Evolutionary conservation across 176 grass and related monocot genomes (phyloP).

Genomic region (Oropetium thomaeum): DNA sequence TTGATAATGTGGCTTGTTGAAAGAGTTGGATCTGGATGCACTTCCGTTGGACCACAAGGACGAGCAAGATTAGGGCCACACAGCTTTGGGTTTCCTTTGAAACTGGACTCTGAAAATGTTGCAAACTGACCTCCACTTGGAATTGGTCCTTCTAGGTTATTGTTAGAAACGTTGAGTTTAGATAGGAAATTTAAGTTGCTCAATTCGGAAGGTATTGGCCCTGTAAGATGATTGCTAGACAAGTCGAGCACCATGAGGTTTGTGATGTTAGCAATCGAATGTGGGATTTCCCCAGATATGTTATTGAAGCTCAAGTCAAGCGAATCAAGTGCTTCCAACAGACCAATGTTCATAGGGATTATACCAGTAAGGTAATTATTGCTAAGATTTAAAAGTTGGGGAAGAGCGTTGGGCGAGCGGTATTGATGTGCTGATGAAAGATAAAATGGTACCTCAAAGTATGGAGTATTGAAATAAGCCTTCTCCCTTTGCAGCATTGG

Average conservation of each 20-base stretch:
- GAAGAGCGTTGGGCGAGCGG: neutral
- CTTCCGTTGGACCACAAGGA: neutral
- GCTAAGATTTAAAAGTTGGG: neutral
- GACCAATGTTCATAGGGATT: neutral
- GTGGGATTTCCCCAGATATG: neutral
- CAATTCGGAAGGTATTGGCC: neutral
- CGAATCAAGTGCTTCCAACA: neutral
- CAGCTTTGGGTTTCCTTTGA: conserved; percentile 7
- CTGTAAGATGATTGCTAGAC: neutral
- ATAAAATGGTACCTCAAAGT: conserved; percentile 24
- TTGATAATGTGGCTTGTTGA: neutral
- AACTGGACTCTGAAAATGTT: conserved; percentile 13
- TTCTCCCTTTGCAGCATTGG: neutral
- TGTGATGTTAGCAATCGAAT: neutral
- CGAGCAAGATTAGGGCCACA: neutral
- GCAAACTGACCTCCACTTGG: conserved; percentile 4
- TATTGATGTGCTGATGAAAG: neutral
- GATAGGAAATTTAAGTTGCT: neutral
- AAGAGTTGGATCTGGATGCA: neutral
- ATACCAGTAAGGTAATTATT: neutral
- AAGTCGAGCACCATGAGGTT: neutral
- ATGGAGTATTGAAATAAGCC: neutral
- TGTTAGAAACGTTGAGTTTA: conserved; percentile 1
- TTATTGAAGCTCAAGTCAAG: conserved; percentile 11
- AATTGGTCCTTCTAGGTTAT: conserved; percentile 16